Evolutionary conservation across 495 filamentous ascomycete species (phyloP), one percentile per base, ranked within the genome.

Genomic region (Neurospora discreta): DNA sequence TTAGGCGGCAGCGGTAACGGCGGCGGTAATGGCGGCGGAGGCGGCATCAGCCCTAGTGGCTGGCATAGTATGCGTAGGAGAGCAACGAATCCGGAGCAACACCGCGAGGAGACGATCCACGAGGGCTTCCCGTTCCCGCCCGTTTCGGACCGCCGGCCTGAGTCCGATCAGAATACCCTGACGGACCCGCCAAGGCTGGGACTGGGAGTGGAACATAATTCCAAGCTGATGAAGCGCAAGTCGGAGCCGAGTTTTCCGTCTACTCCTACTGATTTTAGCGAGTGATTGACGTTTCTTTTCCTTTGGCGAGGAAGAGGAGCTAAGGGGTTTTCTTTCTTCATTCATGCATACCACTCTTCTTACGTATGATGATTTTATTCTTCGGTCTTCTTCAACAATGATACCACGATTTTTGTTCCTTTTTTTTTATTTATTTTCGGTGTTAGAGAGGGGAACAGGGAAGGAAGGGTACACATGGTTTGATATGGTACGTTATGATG

Each of bases 241-340:
- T 60, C 52, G 52, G 52, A 60, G 0, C 52, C 52, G 6, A 33
- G 52, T 60, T 60, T 60, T 26, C 52, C 52, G 52, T 30, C 23
- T 33, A 72, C 69, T 33, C 69, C 74, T 26, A 76, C 71, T 6
- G 39, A 70, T 39, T 33, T 76, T 18, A 76, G 69, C 43, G 74
- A 73, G 36, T 39, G 71, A 16, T 38, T 38, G 39, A 74, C 71
- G 11, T 18, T 60, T 30, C 10, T 5, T 18, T 60, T 44, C 42
- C 18, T 44, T 1, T 44, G 18, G 42, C 3, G 42, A 44, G 18
- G 18, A 6, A n/a, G 52, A 33, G 26, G 52, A 60, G 26, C 33
- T 33, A 18, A 65, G 71, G 40, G 8, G 16, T 23, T 18, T 26
- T 38, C n/a, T 10, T 16, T 36, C 13, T 18, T 71, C 7, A 43